A percentile compares a stretch with the other conserved stretches of the same genome.
Conservation (phyloP, 768 basidiomycete species). For the Tylopilus intermedius region DNA sequence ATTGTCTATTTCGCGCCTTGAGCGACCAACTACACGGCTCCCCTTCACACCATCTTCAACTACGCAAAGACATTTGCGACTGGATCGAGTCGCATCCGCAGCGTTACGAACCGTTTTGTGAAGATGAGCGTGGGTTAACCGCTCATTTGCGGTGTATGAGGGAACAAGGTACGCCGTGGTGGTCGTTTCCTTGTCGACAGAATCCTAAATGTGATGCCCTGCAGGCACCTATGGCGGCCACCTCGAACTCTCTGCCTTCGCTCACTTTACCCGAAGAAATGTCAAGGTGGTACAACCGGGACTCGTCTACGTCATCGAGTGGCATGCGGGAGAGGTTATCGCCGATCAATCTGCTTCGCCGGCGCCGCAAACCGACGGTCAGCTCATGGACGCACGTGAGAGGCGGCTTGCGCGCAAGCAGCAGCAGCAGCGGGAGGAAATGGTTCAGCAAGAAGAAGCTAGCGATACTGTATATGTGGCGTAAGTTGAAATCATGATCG, state of each 20-base stretch:
- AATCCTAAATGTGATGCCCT: conserved; percentile 8
- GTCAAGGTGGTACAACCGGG: conserved; percentile 94
- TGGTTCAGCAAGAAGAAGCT: conserved; percentile 17
- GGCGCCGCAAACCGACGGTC: conserved; percentile 23
- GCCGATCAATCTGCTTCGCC: conserved; percentile 25
- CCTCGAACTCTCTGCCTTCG: conserved; percentile 89
- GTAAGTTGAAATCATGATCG: conserved; percentile 44
- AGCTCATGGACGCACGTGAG: conserved; percentile 37
- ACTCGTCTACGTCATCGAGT: conserved; percentile 85
- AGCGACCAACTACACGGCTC: conserved; percentile 84
- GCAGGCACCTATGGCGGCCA: conserved; percentile 88
- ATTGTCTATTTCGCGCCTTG: conserved; percentile 89
- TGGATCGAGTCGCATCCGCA: conserved; percentile 68
- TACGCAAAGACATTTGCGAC: conserved; percentile 75
- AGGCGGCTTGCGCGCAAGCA: conserved; percentile 40
- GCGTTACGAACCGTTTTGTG: conserved; percentile 83
- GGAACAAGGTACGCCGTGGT: conserved; percentile 52
- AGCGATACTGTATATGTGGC: conserved; percentile 71
- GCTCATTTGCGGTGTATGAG: conserved; percentile 75
- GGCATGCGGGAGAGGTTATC: conserved; percentile 51
- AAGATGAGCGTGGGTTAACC: conserved; percentile 73
- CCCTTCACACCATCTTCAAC: conserved; percentile 58
- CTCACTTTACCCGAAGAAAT: conserved; percentile 69
- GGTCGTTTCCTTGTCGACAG: background rate
- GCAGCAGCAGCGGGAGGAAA: conserved; percentile 27